These are phyloP conservation scores for Parmelia sp. DNA, from an alignment of 495 filamentous ascomycete species.

Conservation along the genomic window DNA sequence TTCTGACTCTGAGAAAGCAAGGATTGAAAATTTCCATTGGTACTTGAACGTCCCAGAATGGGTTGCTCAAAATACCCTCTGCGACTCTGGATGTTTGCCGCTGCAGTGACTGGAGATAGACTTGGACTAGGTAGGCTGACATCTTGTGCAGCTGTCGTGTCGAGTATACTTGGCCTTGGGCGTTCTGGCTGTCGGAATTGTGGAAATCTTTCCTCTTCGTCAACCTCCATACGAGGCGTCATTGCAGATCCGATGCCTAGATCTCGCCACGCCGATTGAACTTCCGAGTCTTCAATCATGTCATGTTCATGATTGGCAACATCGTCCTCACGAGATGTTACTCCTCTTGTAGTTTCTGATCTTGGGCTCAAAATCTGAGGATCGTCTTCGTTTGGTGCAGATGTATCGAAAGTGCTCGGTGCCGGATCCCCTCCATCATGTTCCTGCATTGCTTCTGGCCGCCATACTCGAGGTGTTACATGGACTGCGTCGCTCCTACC, in stretches of 20 bases:
- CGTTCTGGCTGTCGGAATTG: conserved; percentile 17
- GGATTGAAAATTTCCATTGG: conserved; percentile 9
- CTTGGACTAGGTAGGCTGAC: conserved; percentile 92
- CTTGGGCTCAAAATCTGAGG: conserved; percentile 24
- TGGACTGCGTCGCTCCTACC: not conserved
- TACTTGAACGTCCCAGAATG: conserved; percentile 1
- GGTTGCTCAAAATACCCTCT: conserved; percentile 23
- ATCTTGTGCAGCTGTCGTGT: conserved; percentile 69
- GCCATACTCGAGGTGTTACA: conserved; percentile 27
- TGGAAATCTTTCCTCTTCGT: conserved; percentile 12
- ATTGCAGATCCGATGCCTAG: conserved; percentile 10
- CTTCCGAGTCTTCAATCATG: conserved; percentile 16
- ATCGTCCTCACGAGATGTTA: not conserved
- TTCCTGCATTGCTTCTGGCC: conserved; percentile 17
- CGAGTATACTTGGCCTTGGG: conserved; percentile 41
- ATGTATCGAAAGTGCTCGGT: conserved; percentile 17
- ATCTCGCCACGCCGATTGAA: conserved; percentile 12
- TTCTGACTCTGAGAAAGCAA: conserved; percentile 11
- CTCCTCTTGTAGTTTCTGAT: conserved; percentile 20
- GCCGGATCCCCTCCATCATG: conserved; percentile 32
- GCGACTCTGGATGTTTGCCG: conserved; percentile 54
- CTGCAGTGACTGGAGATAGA: conserved; percentile 82
- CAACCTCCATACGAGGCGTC: conserved; percentile 17
- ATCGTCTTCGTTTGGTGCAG: conserved; percentile 6
- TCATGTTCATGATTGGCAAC: conserved; percentile 1